These are phyloP conservation scores for Polychaeton citri DNA, from an alignment of 2,329 filamentous ascomycete genomes.

Conservation along the genomic window DNA sequence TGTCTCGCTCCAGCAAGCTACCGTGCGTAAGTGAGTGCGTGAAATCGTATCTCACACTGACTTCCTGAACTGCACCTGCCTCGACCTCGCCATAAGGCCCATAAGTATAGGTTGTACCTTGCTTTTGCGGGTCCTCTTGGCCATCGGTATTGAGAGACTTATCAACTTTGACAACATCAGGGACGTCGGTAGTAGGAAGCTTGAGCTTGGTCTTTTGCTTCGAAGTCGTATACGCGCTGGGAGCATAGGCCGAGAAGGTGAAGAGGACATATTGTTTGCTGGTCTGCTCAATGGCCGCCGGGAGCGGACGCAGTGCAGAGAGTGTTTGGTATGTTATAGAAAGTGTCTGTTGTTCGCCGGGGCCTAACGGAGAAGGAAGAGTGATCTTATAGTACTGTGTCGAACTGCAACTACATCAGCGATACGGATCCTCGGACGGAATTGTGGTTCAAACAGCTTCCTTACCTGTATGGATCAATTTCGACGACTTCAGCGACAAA, in stretches of 20 bases:
- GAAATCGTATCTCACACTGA: constrained; percentile 83
- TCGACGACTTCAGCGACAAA: constrained; percentile 58
- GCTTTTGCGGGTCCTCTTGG: constrained; percentile 61
- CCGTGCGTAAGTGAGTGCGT: constrained; percentile 80
- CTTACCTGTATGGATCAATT: constrained; percentile 40
- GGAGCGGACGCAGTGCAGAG: constrained; percentile 65
- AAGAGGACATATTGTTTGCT: constrained; percentile 80
- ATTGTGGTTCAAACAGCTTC: too few relatives aligned
- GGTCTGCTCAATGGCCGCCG: constrained; percentile 67
- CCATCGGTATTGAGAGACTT: constrained; percentile 42
- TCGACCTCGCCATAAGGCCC: constrained; percentile 74
- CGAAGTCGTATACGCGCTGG: constrained; percentile 68
- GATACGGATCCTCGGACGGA: neutral
- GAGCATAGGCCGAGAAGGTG: constrained; percentile 72
- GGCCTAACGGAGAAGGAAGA: constrained; percentile 60
- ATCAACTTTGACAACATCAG: constrained; percentile 60
- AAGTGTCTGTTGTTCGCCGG: constrained; percentile 70
- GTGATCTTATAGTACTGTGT: constrained; percentile 70
- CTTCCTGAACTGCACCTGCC: constrained; percentile 60
- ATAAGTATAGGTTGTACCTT: constrained; percentile 77
- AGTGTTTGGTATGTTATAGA: constrained; percentile 76
- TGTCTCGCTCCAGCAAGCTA: constrained; percentile 67
- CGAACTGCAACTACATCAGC: constrained; percentile 14
- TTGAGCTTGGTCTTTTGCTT: constrained; percentile 99
- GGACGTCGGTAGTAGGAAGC: constrained; percentile 61